Evolutionary conservation across 768 basidiomycete species (phyloP).

Genomic region (Nidularia pulvinata): DNA sequence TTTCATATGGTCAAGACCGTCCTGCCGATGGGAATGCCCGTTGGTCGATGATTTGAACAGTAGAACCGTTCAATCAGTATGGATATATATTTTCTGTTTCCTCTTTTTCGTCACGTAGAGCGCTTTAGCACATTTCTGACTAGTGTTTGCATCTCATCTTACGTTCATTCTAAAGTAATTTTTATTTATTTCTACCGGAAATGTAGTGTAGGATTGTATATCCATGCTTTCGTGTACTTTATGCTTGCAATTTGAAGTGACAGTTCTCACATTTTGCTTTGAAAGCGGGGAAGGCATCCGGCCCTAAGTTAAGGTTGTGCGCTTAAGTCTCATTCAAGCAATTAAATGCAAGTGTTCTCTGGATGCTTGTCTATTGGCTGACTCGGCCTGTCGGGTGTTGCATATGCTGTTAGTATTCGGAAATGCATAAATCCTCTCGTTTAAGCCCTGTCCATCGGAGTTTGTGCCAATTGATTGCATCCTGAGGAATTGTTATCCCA

Average conservation of each 20-base stretch:
- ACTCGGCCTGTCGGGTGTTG: no score
- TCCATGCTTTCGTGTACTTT: neutral
- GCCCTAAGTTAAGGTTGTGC: no score
- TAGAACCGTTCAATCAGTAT: constrained; percentile 3
- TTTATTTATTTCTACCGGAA: neutral
- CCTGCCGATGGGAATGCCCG: constrained; percentile 40
- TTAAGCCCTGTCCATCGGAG: no score
- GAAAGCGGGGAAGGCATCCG: no score
- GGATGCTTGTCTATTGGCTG: no score
- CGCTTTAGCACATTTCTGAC: neutral
- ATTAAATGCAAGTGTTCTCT: no score
- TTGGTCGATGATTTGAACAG: constrained; percentile 29
- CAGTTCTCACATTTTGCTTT: neutral
- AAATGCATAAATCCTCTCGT: no score
- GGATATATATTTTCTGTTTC: constrained; percentile 5
- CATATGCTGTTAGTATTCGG: no score
- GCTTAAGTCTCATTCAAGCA: no score
- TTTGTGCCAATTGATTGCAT: no score
- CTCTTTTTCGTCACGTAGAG: constrained; percentile 1
- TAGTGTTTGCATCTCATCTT: neutral
- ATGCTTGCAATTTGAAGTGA: neutral
- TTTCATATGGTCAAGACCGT: constrained; percentile 48
- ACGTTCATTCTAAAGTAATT: neutral
- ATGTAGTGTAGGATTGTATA: neutral
- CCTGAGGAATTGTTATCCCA: no score